Conservation (phyloP, 345 rosid genomes). For the Punica granatum region DNA sequence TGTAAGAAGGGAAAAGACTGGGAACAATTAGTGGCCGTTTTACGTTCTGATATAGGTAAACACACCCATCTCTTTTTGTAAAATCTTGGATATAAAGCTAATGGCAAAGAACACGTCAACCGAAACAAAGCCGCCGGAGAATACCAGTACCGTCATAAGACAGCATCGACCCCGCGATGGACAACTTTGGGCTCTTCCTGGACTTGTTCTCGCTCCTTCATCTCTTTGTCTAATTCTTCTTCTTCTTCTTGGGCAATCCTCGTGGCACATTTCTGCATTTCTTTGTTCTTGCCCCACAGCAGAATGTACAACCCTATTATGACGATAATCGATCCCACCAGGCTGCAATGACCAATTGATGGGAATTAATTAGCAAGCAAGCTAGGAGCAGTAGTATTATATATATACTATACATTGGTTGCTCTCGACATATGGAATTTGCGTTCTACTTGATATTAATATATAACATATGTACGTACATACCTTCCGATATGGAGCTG, state of each 20-base stretch:
- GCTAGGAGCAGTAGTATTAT: not conserved
- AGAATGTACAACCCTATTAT: slow-evolving; percentile 58
- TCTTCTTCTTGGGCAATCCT: slow-evolving; percentile 30
- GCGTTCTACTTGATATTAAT: no score
- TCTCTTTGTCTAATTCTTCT: slow-evolving; percentile 17
- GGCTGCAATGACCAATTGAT: slow-evolving; percentile 19
- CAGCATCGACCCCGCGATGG: not conserved
- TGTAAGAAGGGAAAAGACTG: no score
- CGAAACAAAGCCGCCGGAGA: no score
- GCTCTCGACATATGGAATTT: no score
- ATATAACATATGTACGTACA: not conserved
- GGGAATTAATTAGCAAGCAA: not conserved
- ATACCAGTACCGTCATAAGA: not conserved
- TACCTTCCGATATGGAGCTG: slow-evolving; percentile 70
- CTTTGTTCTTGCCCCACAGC: slow-evolving; percentile 17
- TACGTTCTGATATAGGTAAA: no score
- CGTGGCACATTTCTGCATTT: slow-evolving; percentile 27
- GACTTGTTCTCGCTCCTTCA: slow-evolving; percentile 25
- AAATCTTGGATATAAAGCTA: no score
- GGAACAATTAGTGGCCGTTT: no score
- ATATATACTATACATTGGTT: no score
- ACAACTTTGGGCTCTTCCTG: slow-evolving; percentile 18
- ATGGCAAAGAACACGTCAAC: no score
- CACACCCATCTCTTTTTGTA: no score
- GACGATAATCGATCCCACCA: slow-evolving; percentile 50